These are phyloP conservation scores for Exophiala calicioides DNA, from an alignment of 2,329 filamentous ascomycete species.

Conservation along the genomic window DNA sequence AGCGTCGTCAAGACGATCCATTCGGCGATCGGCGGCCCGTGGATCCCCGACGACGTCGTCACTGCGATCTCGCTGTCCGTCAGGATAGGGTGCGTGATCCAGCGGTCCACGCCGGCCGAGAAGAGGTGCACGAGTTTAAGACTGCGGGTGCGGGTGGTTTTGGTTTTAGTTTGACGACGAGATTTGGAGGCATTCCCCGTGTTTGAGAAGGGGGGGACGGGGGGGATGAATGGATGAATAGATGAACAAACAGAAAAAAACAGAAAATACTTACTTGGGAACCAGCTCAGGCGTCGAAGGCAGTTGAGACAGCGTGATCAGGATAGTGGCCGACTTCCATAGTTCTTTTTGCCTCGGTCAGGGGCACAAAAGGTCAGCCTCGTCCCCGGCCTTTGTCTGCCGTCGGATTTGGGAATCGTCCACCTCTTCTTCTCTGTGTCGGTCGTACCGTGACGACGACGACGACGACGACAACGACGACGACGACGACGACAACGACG, in stretches of 20 bases:
- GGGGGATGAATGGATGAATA: not conserved
- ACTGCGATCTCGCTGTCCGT: constrained; percentile 55
- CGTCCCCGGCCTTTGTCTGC: too few relatives aligned
- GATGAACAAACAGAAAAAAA: not conserved
- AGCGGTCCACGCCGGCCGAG: constrained; percentile 59
- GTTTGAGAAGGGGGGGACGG: constrained; percentile 39
- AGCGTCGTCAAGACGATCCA: constrained; percentile 66
- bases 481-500: not conserved
- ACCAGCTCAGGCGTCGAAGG: constrained; percentile 39
- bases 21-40: constrained; percentile 66
- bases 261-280: constrained; percentile 30
- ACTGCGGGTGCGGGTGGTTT: too few relatives aligned
- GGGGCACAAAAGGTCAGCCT: not conserved
- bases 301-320: constrained; percentile 51
- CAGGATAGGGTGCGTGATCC: constrained; percentile 55
- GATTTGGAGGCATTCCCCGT: constrained; percentile 60
- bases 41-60: constrained; percentile 58
- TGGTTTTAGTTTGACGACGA: too few relatives aligned
- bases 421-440: constrained; percentile 3
- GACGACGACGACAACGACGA: not conserved
- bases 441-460: not conserved
- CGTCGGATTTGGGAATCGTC: too few relatives aligned
- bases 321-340: constrained; percentile 47
- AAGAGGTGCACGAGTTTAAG: constrained; percentile 58
- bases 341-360: constrained; percentile 34